A percentile compares a stretch with the other conserved stretches of the same genome.
These are phyloP conservation scores for Ordospora colligata DNA, from an alignment of 371 early-diverging fungal genomes.

Conservation along the genomic window DNA sequence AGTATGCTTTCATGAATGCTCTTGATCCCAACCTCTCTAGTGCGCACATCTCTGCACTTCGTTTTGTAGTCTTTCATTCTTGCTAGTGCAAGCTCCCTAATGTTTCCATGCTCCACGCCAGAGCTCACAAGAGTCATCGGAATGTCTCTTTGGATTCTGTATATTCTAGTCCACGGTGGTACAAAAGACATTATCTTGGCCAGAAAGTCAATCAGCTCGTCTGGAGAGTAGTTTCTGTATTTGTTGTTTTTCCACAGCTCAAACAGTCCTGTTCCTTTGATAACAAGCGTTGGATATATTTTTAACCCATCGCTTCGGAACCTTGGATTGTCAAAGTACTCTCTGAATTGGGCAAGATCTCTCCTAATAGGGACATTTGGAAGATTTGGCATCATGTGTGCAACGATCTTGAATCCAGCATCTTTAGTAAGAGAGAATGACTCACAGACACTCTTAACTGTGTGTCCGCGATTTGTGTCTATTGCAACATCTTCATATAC, in stretches of 20 bases:
- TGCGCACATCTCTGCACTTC: conserved; percentile 92
- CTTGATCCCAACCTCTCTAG: conserved; percentile 96
- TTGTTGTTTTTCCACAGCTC: conserved; percentile 96
- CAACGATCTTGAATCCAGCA: conserved; percentile 96
- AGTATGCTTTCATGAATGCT: conserved; percentile 88
- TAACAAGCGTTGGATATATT: conserved; percentile 96
- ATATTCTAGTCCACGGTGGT: conserved; percentile 98
- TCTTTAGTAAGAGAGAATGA: conserved; percentile 93
- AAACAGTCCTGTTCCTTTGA: conserved; percentile 95
- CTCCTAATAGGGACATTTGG: conserved; percentile 99
- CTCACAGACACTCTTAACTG: conserved; percentile 89
- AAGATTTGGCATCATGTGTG: conserved; percentile 99
- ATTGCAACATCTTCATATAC: conserved; percentile 98
- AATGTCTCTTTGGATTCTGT: conserved; percentile 97
- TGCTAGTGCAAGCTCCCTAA: conserved; percentile 86
- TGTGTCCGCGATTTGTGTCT: conserved; percentile 97
- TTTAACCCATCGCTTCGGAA: conserved; percentile 97
- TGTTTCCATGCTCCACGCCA: conserved; percentile 96
- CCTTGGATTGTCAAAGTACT: conserved; percentile 96
- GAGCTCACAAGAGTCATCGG: conserved; percentile 99
- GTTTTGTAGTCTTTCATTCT: conserved; percentile 93
- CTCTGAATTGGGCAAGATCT: conserved; percentile 90
- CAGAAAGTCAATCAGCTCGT: conserved; percentile 87
- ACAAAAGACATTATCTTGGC: conserved; percentile 88
- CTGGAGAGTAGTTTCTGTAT: conserved; percentile 94